Conservation (phyloP, 495 filamentous ascomycete species). For the Articulospora tetracladia region DNA sequence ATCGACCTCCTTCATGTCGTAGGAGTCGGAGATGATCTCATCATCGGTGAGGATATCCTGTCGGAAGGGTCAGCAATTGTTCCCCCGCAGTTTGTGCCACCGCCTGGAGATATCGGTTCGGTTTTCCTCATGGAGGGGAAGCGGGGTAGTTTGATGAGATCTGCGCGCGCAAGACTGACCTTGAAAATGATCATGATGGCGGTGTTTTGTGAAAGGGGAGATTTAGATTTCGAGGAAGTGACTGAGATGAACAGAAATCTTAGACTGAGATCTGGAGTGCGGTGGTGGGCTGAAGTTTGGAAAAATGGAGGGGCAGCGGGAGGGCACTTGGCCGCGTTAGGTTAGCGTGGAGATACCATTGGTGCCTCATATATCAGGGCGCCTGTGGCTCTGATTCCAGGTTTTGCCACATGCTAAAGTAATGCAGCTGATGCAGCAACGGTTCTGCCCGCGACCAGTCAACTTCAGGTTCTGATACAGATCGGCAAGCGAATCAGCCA, state of each 20-base stretch:
- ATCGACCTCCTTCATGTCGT: conserved; percentile 70
- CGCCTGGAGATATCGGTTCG: neutral
- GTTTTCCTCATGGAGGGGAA: neutral
- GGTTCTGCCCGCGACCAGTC: neutral
- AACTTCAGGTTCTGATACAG: neutral
- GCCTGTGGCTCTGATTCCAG: too few species aligned
- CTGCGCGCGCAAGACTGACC: neutral
- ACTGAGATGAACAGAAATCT: neutral
- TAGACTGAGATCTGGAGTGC: neutral
- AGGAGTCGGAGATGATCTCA: conserved; percentile 96
- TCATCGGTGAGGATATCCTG: conserved; percentile 89
- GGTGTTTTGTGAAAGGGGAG: neutral
- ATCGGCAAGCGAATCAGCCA: neutral
- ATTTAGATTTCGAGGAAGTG: neutral
- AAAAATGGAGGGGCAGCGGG: conserved; percentile 20
- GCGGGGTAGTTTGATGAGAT: neutral
- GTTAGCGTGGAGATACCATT: neutral
- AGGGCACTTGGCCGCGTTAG: neutral
- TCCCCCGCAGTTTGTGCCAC: conserved; percentile 8
- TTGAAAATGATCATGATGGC: neutral
- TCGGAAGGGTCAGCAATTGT: conserved; percentile 8
- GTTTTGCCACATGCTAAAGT: neutral
- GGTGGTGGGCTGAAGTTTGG: neutral
- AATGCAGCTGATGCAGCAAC: neutral
- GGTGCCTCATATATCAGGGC: too few species aligned